Base-by-base conservation (phyloP, 169 alveolate species). In the Cryptosporidium ubiquitum region DNA sequence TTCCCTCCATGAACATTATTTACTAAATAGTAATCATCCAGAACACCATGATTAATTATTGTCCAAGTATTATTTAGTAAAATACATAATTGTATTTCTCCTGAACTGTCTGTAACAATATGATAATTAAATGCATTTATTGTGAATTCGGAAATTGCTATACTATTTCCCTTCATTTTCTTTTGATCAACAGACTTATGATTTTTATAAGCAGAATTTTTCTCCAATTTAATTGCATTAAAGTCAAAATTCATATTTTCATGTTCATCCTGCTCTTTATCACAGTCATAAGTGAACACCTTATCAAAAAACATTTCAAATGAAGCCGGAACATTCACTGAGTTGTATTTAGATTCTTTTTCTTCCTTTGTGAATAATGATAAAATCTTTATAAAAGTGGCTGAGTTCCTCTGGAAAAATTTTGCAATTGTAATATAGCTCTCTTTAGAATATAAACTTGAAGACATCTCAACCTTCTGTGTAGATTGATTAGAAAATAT, bases 101-200 rank as follows among this genome's bases (percentile, higher is more conserved):
- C 47, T 20, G 84, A 49, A n/a, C n/a, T 35, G n/a, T 49, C 84
- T 10, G 49, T n/a, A 1, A 70, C 52, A 14, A 70, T 26, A n/a
- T 70, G 84, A 29, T 70, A 70, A 58, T 70, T 70, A 49, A 70
- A 70, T 33, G 60, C 60, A 3, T 70, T 23, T 14, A 70, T 47
- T 3, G 84, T 31, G 31, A 70, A 70, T 20, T 49, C 60, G 3
- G 60, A 33, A 9, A 70, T 4, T 42, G 0, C 12, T 23, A 70
- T 47, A 1, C 9, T 70, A 12, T 6, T 35, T 18, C 3, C 31
- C 18, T 31, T 49, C 49, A 12, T 20, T 44, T 49, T 49, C 49
- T 31, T 49, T 6, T 23, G 23, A 33, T 2, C 55, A 16, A 2
- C 57, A 26, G 4, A 4, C 0, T 12, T 47, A 3, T 47, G 5